These are phyloP conservation scores for Styphnolobium japonicum DNA, from an alignment of 306 rosid species.

Conservation along the genomic window DNA sequence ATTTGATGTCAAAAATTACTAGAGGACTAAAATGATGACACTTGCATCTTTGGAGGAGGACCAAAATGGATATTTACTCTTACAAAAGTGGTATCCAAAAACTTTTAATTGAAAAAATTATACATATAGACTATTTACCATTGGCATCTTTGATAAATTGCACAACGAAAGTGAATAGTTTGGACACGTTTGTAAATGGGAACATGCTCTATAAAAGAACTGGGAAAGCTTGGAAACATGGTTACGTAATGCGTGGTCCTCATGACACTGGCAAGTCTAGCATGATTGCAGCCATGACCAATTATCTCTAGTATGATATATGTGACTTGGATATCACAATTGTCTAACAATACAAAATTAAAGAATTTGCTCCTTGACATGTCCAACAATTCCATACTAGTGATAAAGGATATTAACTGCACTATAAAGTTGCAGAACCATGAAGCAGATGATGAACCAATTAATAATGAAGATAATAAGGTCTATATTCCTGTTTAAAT, in stretches of 20 bases:
- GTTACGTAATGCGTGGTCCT: conserved; percentile 45
- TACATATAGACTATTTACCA: too few relatives aligned
- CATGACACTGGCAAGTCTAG: conserved; percentile 51
- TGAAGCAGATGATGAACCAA: background rate
- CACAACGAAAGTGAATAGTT: conserved; percentile 19
- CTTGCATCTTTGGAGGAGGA: too few relatives aligned
- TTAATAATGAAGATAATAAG: background rate
- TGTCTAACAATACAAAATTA: conserved; percentile 16
- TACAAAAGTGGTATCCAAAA: too few relatives aligned
- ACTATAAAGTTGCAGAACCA: conserved; percentile 31
- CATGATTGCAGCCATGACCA: conserved; percentile 50
- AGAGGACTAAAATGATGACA: too few relatives aligned
- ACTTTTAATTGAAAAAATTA: too few relatives aligned
- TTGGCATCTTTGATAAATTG: too few relatives aligned
- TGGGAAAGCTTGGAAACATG: conserved; percentile 60
- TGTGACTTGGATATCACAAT: conserved; percentile 45
- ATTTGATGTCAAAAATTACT: too few relatives aligned
- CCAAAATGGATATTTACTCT: too few relatives aligned
- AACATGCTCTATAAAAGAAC: conserved; percentile 39
- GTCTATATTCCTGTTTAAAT: background rate
- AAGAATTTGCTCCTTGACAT: conserved; percentile 33
- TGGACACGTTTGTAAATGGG: conserved; percentile 39
- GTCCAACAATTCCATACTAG: conserved; percentile 37
- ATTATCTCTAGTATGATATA: conserved; percentile 41
- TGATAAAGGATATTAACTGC: conserved; percentile 48